Evolutionary conservation across 1,284 basidiomycete genomes (phyloP).

Genomic region (Rhodofomes roseus): DNA sequence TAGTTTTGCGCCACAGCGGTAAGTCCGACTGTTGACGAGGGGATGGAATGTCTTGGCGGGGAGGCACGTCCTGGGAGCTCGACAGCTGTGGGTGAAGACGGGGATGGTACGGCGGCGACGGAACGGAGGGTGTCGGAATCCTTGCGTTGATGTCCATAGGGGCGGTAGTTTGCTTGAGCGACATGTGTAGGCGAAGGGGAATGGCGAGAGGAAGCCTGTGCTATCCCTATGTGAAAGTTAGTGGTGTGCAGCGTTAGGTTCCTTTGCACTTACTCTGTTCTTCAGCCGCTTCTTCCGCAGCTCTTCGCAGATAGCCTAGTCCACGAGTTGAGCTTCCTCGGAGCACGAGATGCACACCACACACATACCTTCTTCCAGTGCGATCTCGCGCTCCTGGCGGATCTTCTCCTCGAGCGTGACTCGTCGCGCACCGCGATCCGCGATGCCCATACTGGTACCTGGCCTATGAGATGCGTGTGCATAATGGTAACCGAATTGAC

Average conservation of each 20-base stretch:
- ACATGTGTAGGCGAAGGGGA: constrained; percentile 32
- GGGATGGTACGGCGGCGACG: constrained; percentile 19
- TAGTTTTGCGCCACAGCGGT: neutral
- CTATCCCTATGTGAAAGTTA: neutral
- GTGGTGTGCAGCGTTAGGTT: neutral
- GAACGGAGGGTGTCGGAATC: constrained; percentile 73
- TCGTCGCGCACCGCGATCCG: constrained; percentile 38
- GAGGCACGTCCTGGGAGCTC: constrained; percentile 30
- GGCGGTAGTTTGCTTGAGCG: constrained; percentile 24
- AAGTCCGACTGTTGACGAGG: constrained; percentile 9
- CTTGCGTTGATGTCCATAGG: constrained; percentile 50
- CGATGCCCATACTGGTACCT: constrained; percentile 47
- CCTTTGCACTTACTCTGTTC: constrained; percentile 33
- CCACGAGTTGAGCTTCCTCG: neutral
- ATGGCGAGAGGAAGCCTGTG: constrained; percentile 7
- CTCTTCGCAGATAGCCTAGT: constrained; percentile 30
- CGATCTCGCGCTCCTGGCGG: constrained; percentile 39
- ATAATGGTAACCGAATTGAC: neutral
- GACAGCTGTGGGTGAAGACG: constrained; percentile 38
- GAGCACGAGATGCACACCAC: neutral
- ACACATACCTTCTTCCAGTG: constrained; percentile 37
- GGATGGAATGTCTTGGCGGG: constrained; percentile 23
- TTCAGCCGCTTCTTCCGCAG: constrained; percentile 37
- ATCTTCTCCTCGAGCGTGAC: constrained; percentile 51
- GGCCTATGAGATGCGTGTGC: constrained; percentile 35